Evolutionary conservation across 2,329 filamentous ascomycete genomes (phyloP), one percentile per base, ranked within the genome.

Genomic region (Penicillium sp.): DNA sequence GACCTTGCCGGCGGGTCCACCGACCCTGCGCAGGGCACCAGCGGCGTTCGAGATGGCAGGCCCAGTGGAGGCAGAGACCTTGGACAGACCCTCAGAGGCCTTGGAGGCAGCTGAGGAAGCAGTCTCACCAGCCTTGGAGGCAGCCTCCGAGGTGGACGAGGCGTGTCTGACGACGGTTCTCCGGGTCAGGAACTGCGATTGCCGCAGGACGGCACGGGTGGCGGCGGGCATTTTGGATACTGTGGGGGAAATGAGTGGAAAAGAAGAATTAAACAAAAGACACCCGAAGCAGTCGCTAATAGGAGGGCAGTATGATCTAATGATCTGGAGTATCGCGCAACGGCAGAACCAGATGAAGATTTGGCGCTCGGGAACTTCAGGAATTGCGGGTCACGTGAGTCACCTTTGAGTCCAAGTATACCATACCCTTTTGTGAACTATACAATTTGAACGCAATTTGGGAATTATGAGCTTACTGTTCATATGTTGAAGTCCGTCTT

Each of bases 21-120:
- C 92, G 73, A 92, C 82, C 78, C 86, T 89, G 74, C 85, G 81
- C 66, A 96, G 78, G 56, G 89, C 85, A 71, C 79, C 84, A 55
- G 89, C 89, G 66, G 89, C 90, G 72, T 85, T 87, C 66, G 84
- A 82, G 68, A 95, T 81, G 59, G 87, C 89, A 59, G 89, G 87
- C 55, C 90, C 90, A 67, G 92, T 92, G 52, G 90, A 86, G 68
- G 89, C 87, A 62, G 88, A 82, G 69, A 94, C 92, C 72, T 87
- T 86, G 68, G 89, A 90, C 53, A 97, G 85, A 63, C 92, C 91
- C 78, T 96, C 83, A 63, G 87, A 83, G 57, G 91, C 92, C 82
- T 91, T 91, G 29, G 76, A 75, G 22, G 71, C 71, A 55, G 71
- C 68, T 45, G 73, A 71, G 43, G 75, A 72, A 39, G 74, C 75